Percentiles rank a stretch among this genome's conserved stretches.
These are phyloP conservation scores for Colletotrichum sublineola DNA, from an alignment of 2,329 filamentous ascomycete species.

Conservation along the genomic window DNA sequence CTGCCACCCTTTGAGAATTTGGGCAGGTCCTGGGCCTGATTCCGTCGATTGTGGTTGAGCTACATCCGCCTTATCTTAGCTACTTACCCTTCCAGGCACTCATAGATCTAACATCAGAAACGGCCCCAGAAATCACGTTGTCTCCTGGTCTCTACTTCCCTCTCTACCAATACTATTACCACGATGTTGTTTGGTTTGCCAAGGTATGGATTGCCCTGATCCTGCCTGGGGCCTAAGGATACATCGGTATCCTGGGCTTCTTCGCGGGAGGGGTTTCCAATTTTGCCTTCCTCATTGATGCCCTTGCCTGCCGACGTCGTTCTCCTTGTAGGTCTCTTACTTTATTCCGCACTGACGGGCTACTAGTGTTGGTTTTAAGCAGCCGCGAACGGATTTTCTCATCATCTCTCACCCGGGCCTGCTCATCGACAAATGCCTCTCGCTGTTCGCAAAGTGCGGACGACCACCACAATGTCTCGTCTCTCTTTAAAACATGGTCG, in stretches of 20 bases:
- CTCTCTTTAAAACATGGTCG: slow-evolving; percentile 2
- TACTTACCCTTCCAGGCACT: not conserved
- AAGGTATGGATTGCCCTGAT: not conserved
- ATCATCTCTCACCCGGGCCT: not conserved
- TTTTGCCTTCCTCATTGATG: not conserved
- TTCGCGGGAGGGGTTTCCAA: not conserved
- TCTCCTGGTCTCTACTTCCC: slow-evolving; percentile 1
- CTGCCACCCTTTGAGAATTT: not conserved
- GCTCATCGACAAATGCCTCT: not conserved
- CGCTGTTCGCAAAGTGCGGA: not conserved
- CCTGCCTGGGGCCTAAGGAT: not conserved
- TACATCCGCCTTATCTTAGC: not conserved
- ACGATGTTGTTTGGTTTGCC: slow-evolving; percentile 3
- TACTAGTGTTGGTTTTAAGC: not conserved
- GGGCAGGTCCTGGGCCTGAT: not conserved
- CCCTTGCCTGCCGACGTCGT: not conserved
- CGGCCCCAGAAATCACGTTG: not conserved
- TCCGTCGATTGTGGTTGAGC: not conserved
- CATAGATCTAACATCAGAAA: not conserved
- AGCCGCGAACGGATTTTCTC: not conserved
- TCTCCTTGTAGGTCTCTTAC: not conserved
- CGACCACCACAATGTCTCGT: not conserved
- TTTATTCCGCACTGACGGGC: not conserved
- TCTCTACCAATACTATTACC: not conserved
- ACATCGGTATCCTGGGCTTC: not conserved